Evolutionary conservation across 495 filamentous ascomycete genomes (phyloP).

Genomic region (Halenospora varia): DNA sequence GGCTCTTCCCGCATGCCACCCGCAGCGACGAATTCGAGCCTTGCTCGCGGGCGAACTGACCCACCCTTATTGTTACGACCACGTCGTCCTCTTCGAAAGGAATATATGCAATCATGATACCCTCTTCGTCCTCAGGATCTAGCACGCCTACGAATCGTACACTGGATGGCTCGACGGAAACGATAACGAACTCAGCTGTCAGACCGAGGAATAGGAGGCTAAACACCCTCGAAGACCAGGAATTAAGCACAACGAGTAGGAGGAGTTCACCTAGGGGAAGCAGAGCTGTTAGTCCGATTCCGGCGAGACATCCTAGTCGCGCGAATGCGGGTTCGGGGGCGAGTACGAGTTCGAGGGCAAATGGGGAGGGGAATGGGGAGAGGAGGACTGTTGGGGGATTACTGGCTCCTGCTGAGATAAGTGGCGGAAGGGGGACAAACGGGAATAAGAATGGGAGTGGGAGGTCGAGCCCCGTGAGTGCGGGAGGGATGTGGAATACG

Average conservation of each 20-base stretch:
- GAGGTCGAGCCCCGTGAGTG: neutral
- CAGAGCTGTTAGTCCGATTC: conserved; percentile 24
- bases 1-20: too few relatives aligned
- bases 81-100: too few relatives aligned
- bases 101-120: conserved; percentile 22
- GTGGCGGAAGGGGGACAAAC: too few relatives aligned
- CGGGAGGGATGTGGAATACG: conserved; percentile 15
- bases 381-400: conserved; percentile 25
- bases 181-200: neutral
- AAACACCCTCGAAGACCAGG: conserved; percentile 13
- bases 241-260: conserved; percentile 18
- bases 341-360: neutral
- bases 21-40: neutral
- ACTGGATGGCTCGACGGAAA: conserved; percentile 1
- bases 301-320: conserved; percentile 18
- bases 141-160: conserved; percentile 1
- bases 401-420: conserved; percentile 19
- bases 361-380: too few relatives aligned
- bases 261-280: conserved; percentile 14
- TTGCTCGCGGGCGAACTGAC: neutral
- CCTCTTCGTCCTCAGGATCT: conserved; percentile 7
- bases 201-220: conserved; percentile 24
- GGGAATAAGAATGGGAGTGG: conserved; percentile 17
- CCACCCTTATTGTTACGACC: neutral
- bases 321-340: too few relatives aligned